A percentile compares a stretch with the other conserved stretches of the same genome.
Conservation (phyloP, 768 basidiomycete species). For the Arthromyces matolae region DNA sequence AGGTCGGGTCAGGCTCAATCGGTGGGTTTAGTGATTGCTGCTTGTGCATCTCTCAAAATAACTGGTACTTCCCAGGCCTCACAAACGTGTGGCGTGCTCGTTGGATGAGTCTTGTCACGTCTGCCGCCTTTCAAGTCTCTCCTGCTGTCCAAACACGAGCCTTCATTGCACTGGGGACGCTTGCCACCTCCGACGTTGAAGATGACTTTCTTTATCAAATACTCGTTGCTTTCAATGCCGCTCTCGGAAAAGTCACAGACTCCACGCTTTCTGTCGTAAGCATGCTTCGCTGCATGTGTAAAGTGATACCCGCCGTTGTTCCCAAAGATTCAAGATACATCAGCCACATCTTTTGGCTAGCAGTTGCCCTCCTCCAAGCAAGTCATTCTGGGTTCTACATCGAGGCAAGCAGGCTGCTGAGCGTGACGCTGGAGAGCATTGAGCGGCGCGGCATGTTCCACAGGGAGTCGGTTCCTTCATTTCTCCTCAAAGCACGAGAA, state of each 20-base stretch:
- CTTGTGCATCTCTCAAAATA: too few relatives aligned
- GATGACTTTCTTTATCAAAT: conserved; percentile 94
- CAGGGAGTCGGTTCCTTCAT: conserved; percentile 44
- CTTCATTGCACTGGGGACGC: conserved; percentile 77
- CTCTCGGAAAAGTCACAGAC: conserved; percentile 64
- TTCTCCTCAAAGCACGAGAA: conserved; percentile 62
- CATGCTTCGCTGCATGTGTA: conserved; percentile 85
- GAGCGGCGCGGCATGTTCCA: conserved; percentile 57
- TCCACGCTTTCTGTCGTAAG: conserved; percentile 69
- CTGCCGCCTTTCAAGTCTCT: conserved; percentile 87
- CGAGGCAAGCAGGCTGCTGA: conserved; percentile 67
- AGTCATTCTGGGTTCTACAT: conserved; percentile 67
- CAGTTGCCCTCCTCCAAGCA: conserved; percentile 77
- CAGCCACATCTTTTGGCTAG: conserved; percentile 80
- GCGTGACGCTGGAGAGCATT: conserved; percentile 62
- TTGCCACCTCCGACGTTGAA: conserved; percentile 83
- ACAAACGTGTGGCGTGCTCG: conserved; percentile 89
- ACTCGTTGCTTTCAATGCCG: conserved; percentile 78
- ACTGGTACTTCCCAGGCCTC: conserved; percentile 43
- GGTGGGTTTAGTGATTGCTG: conserved; percentile 44
- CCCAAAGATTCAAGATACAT: conserved; percentile 68
- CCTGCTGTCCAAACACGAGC: conserved; percentile 86
- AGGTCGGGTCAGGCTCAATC: conserved; percentile 59
- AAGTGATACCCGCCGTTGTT: conserved; percentile 71
- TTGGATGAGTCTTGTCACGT: conserved; percentile 88